Evolutionary conservation across 2,329 filamentous ascomycete species (phyloP).

Genomic region (Monosporascus cannonballus): DNA sequence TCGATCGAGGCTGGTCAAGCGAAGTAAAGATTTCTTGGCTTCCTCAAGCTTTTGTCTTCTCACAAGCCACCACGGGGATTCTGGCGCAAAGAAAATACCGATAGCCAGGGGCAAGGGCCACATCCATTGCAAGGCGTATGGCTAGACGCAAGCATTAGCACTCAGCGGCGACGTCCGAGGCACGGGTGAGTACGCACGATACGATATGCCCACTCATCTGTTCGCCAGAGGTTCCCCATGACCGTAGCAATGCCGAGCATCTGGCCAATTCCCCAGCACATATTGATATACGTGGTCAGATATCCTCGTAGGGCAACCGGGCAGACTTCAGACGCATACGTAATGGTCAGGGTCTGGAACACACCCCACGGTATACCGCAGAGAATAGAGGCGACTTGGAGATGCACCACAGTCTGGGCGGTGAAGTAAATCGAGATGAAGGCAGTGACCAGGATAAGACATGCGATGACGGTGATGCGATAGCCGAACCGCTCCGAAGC

Average conservation of each 20-base stretch:
- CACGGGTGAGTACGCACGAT: constrained; percentile 26
- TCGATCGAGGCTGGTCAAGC: constrained; percentile 55
- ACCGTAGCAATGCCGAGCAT: constrained; percentile 69
- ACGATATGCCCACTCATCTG: constrained; percentile 62
- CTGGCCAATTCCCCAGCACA: constrained; percentile 74
- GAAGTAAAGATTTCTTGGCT: constrained; percentile 59
- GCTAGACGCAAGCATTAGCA: constrained; percentile 22
- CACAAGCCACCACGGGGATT: constrained; percentile 73
- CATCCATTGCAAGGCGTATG: constrained; percentile 72
- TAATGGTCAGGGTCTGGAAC: constrained; percentile 53
- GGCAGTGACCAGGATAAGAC: constrained; percentile 45
- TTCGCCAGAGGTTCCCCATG: constrained; percentile 56
- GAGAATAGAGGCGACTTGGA: constrained; percentile 56
- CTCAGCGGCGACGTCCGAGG: constrained; percentile 4
- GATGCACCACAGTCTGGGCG: constrained; percentile 50
- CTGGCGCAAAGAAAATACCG: constrained; percentile 62
- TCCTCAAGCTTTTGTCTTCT: constrained; percentile 58
- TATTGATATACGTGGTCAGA: constrained; percentile 67
- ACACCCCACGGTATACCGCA: constrained; percentile 59
- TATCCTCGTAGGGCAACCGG: constrained; percentile 64
- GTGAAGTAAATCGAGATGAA: constrained; percentile 63
- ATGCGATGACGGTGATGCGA: constrained; percentile 56
- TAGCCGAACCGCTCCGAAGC: constrained; percentile 64
- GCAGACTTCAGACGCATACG: constrained; percentile 67
- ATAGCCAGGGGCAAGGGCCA: constrained; percentile 64